Base-by-base conservation (phyloP, 1,284 basidiomycete species). In the Ustilago nuda region DNA sequence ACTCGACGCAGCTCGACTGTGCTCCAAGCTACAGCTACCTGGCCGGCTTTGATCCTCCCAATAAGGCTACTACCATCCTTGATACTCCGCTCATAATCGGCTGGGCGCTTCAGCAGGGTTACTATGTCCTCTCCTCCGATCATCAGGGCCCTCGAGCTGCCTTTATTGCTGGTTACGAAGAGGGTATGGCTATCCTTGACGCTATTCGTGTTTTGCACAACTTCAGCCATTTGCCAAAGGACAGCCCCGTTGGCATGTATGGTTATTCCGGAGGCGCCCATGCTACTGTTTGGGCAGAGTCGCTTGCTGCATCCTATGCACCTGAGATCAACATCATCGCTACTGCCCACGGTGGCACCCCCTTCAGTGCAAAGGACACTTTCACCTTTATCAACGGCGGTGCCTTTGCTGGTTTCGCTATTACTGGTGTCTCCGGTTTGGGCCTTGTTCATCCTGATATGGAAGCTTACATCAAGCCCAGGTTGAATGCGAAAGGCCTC, bases 41-140 rank as follows among this genome's bases (percentile, higher is more conserved):
- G 13, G 51, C 46, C 7, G 73, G 73, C 15, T 35, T 59, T 9
- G 55, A 62, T 4, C 12, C 72, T 32, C 68, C 72, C 7, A 69
- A 62, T 52, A 66, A 76, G 56, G 50, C 56, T 9, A 66, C 63
- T 11, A 36, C 56, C 9, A 46, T 72, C 23, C 52, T 76, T 12
- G 66, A 72, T 46, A 63, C 67, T 15, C 70, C 76, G 23, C 68
- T 80, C 60, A 41, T 62, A 51, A 66, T 77, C 58, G 45, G 71
- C 41, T 80, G 74, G 73, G 80, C 81, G 6, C 58, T 82, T 2
- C 33, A 70, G 17, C 57, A 78, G 41, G 83, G 83, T 54, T 83
- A 78, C 72, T 77, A 83, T 51, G 83, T 83, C 8, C 78, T 79
- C 23, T 71, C 76, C 12, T 52, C 82, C 23, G 83, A 85, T 56